These are phyloP conservation scores for Alternaria arborescens DNA, from an alignment of 2,329 filamentous ascomycete genomes.

Conservation along the genomic window DNA sequence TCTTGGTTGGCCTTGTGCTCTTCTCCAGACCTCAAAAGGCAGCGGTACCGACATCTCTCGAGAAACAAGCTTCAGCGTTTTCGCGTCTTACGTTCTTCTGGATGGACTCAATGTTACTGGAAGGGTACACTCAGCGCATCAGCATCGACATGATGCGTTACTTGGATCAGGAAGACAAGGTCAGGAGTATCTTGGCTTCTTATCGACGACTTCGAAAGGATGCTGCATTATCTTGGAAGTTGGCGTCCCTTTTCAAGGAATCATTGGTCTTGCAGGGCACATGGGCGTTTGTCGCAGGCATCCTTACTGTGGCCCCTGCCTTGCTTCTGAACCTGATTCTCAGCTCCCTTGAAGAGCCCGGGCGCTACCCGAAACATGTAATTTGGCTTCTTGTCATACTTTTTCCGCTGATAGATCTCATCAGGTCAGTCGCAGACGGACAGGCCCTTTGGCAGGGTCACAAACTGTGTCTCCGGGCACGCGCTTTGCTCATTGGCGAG, in stretches of 20 bases:
- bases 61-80: background rate
- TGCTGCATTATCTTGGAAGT: background rate
- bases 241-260: background rate
- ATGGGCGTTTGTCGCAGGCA: background rate
- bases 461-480: background rate
- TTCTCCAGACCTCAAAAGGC: background rate
- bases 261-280: background rate
- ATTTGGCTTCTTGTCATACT: constrained; percentile 4
- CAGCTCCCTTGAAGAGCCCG: background rate
- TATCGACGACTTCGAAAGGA: background rate
- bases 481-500: constrained; percentile 2
- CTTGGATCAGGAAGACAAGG: background rate
- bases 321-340: constrained; percentile 1
- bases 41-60: background rate
- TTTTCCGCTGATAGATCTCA: background rate
- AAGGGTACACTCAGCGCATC: background rate
- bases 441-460: constrained; percentile 5
- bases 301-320: background rate
- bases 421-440: constrained; percentile 1
- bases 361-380: background rate
- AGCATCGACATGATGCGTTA: constrained; percentile 4
- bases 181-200: background rate
- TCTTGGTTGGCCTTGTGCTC: background rate
- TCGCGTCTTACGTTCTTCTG: constrained; percentile 1
- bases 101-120: background rate